Conservation (phyloP, 2,329 filamentous ascomycete species). For the Nemania serpens region DNA sequence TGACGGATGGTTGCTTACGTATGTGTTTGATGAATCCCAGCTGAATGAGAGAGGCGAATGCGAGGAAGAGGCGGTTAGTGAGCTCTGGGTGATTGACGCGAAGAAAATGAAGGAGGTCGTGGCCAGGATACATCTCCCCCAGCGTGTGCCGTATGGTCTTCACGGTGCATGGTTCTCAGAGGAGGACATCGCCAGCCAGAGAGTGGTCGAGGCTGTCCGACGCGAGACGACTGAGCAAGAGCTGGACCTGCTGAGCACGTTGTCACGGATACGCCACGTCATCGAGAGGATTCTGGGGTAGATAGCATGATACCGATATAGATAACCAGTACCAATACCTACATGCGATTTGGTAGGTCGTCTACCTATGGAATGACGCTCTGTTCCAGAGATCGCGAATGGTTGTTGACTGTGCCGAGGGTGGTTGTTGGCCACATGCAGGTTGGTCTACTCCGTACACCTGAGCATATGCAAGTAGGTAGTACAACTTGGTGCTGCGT, state of each 20-base stretch:
- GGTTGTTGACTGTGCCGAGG: no score
- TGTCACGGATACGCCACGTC: constrained; percentile 34
- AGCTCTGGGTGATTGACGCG: constrained; percentile 72
- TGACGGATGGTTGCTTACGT: constrained; percentile 69
- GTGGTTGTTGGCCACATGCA: no score
- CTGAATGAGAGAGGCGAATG: constrained; percentile 57
- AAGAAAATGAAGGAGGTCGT: constrained; percentile 64
- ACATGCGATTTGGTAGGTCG: no score
- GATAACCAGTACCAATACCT: not conserved
- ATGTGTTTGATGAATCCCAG: constrained; percentile 72
- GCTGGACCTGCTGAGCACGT: constrained; percentile 31
- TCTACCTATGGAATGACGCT: no score
- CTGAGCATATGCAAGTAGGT: no score
- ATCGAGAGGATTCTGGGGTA: constrained; percentile 37
- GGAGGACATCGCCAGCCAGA: constrained; percentile 56
- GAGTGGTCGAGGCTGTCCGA: constrained; percentile 35
- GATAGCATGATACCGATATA: not conserved
- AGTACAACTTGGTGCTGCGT: no score
- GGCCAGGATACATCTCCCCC: constrained; percentile 62
- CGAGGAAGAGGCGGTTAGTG: constrained; percentile 52
- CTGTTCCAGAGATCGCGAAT: no score
- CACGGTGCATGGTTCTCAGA: constrained; percentile 67
- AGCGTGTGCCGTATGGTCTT: constrained; percentile 71
- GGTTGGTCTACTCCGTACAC: no score
- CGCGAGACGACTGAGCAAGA: constrained; percentile 27